phyloP scores from a whole-genome alignment of 1,139 yeast genomes.

The Nadsonia starkeyi-henricii region DNA sequence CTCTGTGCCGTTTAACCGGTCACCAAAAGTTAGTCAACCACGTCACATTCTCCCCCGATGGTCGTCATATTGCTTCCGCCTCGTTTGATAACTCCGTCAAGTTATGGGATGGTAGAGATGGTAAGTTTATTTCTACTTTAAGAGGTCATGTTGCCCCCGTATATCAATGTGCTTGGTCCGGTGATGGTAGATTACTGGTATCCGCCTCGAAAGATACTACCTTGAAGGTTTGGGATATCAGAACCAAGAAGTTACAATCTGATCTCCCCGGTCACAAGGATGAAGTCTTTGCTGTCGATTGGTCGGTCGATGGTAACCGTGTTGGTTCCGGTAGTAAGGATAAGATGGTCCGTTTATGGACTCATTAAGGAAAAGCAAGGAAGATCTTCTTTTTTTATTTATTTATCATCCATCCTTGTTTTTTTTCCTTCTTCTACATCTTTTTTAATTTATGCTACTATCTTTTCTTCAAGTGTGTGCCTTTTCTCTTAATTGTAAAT shows the following conservation, averaged over 20 bases:
- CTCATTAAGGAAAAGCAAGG: constrained; percentile 35
- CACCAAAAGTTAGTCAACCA: constrained; percentile 95
- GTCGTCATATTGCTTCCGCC: constrained; percentile 78
- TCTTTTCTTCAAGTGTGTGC: no score
- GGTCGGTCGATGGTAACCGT: constrained; percentile 90
- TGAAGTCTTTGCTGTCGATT: constrained; percentile 93
- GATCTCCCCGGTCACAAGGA: constrained; percentile 94
- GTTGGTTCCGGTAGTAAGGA: constrained; percentile 97
- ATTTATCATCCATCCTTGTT: no score
- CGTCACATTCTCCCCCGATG: constrained; percentile 93
- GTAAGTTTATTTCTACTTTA: constrained; percentile 77
- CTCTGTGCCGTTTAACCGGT: constrained; percentile 88
- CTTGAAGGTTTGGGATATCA: constrained; percentile 90
- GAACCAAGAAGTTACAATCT: constrained; percentile 66
- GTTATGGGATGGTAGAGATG: constrained; percentile 91
- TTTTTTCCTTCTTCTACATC: no score
- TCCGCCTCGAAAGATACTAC: constrained; percentile 96
- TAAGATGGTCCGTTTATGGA: constrained; percentile 85
- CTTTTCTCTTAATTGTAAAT: no score
- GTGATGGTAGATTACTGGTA: constrained; percentile 81
- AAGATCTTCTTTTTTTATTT: no score
- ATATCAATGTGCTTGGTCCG: constrained; percentile 97
- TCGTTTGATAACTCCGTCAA: constrained; percentile 92
- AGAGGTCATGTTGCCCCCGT: constrained; percentile 98
- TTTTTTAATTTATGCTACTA: no score